Base-by-base conservation (phyloP, 495 filamentous ascomycete species). In the Penicillium nucicola region DNA sequence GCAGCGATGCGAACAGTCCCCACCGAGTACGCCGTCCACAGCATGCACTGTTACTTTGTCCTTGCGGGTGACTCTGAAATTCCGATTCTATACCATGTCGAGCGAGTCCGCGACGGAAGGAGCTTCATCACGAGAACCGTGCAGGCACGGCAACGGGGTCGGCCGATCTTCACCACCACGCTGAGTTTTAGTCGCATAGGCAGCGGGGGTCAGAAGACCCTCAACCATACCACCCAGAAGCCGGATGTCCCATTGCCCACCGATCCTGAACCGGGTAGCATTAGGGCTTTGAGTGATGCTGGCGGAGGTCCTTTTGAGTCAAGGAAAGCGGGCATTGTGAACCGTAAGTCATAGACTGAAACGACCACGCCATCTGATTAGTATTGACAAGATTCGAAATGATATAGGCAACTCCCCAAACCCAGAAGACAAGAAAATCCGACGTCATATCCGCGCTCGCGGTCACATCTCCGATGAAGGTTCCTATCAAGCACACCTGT, bases 11-110 rank as follows among this genome's bases (percentile, higher is more conserved):
- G 79, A 45, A 98, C 93, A 42, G 86, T 98, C 14, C 84, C 86
- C 2, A 60, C 72, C 18, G 76, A 88, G 65, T 96, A 95, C 73
- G 77, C 84, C 53, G 79, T 91, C 38, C 92, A 98, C 74, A 88
- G 84, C 69, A 96, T 96, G 89, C 93, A 98, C 78, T 97, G 92
- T 79, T 98, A 96, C 77, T 98, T 98, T 73, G 85, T 98, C 32
- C 85, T 97, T 2, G 90, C 89, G 10, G 93, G 92, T 23, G 85
- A 92, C 64, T 75, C 84, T 7, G 81, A 86, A 34, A 83, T 95
- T 31, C 92, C 93, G 4, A 87, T 98, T 55, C 72, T 97, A 47
- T 98, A 90, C 63, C 85, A 95, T 61, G 93, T 98, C 25, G 92
- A 97, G 72, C 83, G 85, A 41, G 89, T 97, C 28, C 86, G 93